Evolutionary conservation across 371 early-diverging fungal species (phyloP), one percentile per base, ranked within the genome.

Genomic region (Mycotypha africana): DNA sequence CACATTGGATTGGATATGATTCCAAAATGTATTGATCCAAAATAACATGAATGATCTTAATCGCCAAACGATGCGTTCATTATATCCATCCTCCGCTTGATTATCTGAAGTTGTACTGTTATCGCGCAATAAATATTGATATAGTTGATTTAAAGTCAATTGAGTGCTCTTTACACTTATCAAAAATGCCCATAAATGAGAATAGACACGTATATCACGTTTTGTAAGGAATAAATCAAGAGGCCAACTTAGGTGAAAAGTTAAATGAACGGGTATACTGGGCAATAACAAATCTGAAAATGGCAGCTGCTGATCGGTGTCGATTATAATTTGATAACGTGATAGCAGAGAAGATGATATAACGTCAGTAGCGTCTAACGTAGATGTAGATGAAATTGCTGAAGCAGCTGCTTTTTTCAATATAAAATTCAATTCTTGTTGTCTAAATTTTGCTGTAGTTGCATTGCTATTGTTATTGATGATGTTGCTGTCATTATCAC

Each of bases 1-100:
- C n/a, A n/a, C n/a, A n/a, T n/a, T n/a, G n/a, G n/a, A n/a, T 79
- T 89, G 90, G 7, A 87, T 59, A 65, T 89, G 86, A 12, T 68
- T 67, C 90, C 90, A 89, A 21, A 88, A 49, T 17, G 78, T 68
- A 55, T 87, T 84, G 2, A 87, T 67, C 67, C 88, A 85, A 61
- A 79, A 86, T 15, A 80, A 51, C 88, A 89, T 89, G 4, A 61
- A 53, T 0, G 73, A 58, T 16, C 87, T 65, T 32, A 83, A 42
- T 4, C 50, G 55, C 81, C 76, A 87, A 3, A 70, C 67, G n/a
- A 50, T 31, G 44, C 55, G 56, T 41, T 58, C 70, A 31, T 57
- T 58, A 45, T 45, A 53, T 53, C 54, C 57, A 31, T 43, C 42
- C 24, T 50, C 32, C 14, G 41, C 42, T 14, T 49, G 38, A 16